Conservation (phyloP, 129 eudicot genomes). For the Ambrosia trifida region DNA sequence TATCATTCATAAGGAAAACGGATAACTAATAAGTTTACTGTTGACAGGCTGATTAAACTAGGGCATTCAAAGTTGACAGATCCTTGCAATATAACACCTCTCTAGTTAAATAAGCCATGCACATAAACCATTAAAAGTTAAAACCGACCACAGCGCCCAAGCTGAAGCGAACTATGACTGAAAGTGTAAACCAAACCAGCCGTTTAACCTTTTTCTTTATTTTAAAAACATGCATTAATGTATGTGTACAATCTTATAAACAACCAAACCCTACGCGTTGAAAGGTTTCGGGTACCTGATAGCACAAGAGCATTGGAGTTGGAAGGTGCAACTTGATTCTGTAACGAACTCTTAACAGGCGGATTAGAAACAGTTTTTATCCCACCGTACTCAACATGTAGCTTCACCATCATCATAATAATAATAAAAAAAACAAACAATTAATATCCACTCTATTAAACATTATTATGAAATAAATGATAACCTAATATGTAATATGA, state of each 20-base stretch:
- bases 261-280: neutral
- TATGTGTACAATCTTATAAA: too few species aligned
- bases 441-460: neutral
- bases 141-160: too few species aligned
- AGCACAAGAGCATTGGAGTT: constrained; percentile 66
- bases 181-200: too few species aligned
- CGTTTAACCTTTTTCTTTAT: too few species aligned
- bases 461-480: neutral
- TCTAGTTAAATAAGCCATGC: too few species aligned
- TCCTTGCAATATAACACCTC: too few species aligned
- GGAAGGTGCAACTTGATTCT: constrained; percentile 45
- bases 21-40: too few species aligned
- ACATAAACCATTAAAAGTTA: too few species aligned
- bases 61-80: too few species aligned
- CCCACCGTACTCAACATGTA: constrained; percentile 70
- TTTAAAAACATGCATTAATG: neutral
- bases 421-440: neutral
- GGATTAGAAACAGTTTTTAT: constrained; percentile 40
- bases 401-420: constrained; percentile 40
- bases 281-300: constrained; percentile 51
- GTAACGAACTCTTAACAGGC: constrained; percentile 32
- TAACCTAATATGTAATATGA: neutral
- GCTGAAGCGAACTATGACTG: too few species aligned
- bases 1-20: too few species aligned
- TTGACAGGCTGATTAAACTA: too few species aligned